Evolutionary conservation across 2,329 filamentous ascomycete genomes (phyloP), one percentile per base, ranked within the genome.

Genomic region (Karstenula rhodostoma): DNA sequence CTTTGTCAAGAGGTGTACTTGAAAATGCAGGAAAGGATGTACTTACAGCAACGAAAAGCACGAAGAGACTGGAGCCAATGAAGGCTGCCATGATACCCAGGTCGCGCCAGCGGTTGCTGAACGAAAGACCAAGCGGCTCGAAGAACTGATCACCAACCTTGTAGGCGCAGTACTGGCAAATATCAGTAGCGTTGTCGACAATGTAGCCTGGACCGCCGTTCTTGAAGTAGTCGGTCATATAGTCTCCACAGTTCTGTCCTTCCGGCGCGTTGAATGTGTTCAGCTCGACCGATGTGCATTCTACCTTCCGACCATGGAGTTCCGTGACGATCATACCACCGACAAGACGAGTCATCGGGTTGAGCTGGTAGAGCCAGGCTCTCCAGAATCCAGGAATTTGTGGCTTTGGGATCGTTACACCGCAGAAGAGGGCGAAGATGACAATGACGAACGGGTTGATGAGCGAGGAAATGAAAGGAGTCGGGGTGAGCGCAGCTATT

Each of bases 371-470:
- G 8, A 95, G 83, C 92, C 91, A 95, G 1, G 85, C 83, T 35
- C 89, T 85, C 90, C 91, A 95, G 80, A 93, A 93, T 1, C 79
- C 81, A 1, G 91, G 90, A 79, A 96, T 96, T 76, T 91, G 88
- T 0, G 89, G 86, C 44, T 89, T 86, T 0, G 93, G 90, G 53
- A 96, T 91, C 0, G 91, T 90, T 62, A 96, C 93, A 77, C 93
- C 93, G 71, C 92, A 96, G 86, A 96, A 96, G 25, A 96, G 85
- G 1, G 90, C 86, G 72, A 96, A 94, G 60, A 90, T 88, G 75
- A 95, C 91, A 77, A 93, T 89, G 74, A 95, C 81, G 74, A 94
- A 91, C 0, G 93, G 93, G 69, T 96, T 93, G 66, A 92, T 85
- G 67, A 94, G 87, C 15, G 90, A 88, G 0, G 91, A 89, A 68